These are phyloP conservation scores for Arthrobotrys iridis DNA, from an alignment of 2,329 filamentous ascomycete genomes.

Conservation along the genomic window DNA sequence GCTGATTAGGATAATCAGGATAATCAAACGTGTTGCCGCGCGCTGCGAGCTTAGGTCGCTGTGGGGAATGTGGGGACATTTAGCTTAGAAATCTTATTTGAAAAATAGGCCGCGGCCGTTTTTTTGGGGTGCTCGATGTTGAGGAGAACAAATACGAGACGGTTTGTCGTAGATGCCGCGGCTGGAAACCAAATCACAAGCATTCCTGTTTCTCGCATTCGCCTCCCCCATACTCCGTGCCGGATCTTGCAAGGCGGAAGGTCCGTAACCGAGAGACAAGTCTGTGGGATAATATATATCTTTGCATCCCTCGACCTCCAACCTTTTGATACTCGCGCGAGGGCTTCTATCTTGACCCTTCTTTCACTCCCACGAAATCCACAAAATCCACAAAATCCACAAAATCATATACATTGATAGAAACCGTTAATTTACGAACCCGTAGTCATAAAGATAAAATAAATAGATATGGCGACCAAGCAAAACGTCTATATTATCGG, in stretches of 20 bases:
- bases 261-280: constrained; percentile 29
- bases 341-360: not conserved
- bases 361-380: not conserved
- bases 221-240: constrained; percentile 6
- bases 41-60: too few species aligned
- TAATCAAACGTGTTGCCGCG: not conserved
- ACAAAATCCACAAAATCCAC: not conserved
- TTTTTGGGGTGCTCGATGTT: not conserved
- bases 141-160: not conserved
- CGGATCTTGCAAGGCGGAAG: constrained; percentile 20
- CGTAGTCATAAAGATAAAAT: not conserved
- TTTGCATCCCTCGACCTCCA: constrained; percentile 7
- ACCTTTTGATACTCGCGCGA: not conserved
- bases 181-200: constrained; percentile 28
- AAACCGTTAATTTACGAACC: too few species aligned
- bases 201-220: not conserved
- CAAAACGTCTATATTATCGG: constrained; percentile 81
- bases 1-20: too few species aligned
- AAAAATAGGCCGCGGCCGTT: constrained; percentile 54
- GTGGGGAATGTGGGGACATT: constrained; percentile 5
- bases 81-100: not conserved
- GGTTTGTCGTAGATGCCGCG: constrained; percentile 28
- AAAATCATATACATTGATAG: too few species aligned
- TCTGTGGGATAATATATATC: constrained; percentile 35
- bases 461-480: constrained; percentile 44